Conservation (phyloP, 352 stramenopile species). For the Globisporangium apiculatum region DNA sequence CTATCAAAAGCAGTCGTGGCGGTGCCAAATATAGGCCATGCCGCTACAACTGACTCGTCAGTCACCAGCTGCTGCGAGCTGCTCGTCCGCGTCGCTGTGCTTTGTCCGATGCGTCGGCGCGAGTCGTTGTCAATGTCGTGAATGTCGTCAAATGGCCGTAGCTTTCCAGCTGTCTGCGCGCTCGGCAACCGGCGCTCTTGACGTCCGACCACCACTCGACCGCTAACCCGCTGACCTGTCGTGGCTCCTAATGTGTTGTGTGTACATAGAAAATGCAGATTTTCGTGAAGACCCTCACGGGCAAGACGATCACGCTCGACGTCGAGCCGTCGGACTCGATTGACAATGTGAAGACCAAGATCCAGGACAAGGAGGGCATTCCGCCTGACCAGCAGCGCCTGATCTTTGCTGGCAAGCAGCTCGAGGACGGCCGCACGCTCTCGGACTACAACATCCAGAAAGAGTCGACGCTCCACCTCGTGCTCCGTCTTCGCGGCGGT, state of each 20-base stretch:
- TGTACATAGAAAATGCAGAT: constrained; percentile 87
- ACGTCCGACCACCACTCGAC: too few relatives aligned
- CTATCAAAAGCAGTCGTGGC: too few relatives aligned
- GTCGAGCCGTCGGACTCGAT: constrained; percentile 99
- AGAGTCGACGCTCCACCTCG: constrained; percentile 97
- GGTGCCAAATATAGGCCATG: too few relatives aligned
- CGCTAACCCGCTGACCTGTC: too few relatives aligned
- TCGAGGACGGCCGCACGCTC: constrained; percentile 93
- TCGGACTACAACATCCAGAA: constrained; percentile 96
- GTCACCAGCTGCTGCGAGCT: too few relatives aligned
- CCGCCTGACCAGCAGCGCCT: constrained; percentile 99
- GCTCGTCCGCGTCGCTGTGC: too few relatives aligned
- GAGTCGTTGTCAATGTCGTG: too few relatives aligned
- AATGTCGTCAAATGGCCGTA: too few relatives aligned
- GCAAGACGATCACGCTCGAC: constrained; percentile 99
- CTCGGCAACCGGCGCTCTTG: too few relatives aligned
- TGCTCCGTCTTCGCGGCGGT: constrained; percentile 94
- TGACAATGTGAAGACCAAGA: constrained; percentile 99
- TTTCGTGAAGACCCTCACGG: constrained; percentile 94
- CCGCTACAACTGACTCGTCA: too few relatives aligned
- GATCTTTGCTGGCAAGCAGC: constrained; percentile 99
- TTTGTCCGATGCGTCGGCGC: too few relatives aligned
- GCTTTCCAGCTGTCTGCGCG: too few relatives aligned
- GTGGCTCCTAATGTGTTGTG: constrained; percentile 1
- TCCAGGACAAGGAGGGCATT: constrained; percentile 99